Conservation (phyloP, 305 asterid genomes). For the Solanum hybrid region DNA sequence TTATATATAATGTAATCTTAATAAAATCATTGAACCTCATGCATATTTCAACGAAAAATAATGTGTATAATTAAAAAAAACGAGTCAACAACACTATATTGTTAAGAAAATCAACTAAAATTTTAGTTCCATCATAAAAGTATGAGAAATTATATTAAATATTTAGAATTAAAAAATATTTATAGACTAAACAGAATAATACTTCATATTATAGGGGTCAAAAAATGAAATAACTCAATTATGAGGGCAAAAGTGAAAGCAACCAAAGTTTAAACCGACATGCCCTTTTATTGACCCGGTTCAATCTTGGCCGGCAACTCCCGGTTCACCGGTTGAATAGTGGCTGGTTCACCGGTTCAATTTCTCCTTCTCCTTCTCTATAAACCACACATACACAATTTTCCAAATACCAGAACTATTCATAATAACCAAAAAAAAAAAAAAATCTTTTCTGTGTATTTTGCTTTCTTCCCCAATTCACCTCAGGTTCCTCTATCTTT, state of each 20-base stretch:
- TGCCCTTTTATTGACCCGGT: background rate
- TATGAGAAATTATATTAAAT: background rate
- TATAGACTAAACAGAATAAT: background rate
- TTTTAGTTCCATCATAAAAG: background rate
- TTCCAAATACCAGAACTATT: slow-evolving; percentile 9
- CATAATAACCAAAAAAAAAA: background rate
- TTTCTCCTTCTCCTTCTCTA: slow-evolving; percentile 15
- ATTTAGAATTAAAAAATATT: background rate
- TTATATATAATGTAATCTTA: too few species aligned
- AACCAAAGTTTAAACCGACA: background rate
- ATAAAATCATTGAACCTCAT: background rate
- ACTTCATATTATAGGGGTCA: background rate
- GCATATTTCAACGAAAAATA: background rate
- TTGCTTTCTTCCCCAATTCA: slow-evolving; percentile 3
- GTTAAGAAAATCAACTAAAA: background rate
- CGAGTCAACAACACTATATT: background rate
- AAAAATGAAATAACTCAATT: background rate
- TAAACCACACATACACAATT: slow-evolving; percentile 39
- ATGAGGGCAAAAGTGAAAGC: background rate
- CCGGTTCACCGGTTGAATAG: background rate
- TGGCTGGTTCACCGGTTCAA: background rate
- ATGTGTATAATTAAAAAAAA: background rate
- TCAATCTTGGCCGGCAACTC: slow-evolving; percentile 8
- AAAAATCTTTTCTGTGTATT: slow-evolving; percentile 17
- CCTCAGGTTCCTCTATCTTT: slow-evolving; percentile 19